Evolutionary conservation across 805 yeast genomes (phyloP), one percentile per base, ranked within the genome.

Genomic region (Metschnikowia noctiluminum): DNA sequence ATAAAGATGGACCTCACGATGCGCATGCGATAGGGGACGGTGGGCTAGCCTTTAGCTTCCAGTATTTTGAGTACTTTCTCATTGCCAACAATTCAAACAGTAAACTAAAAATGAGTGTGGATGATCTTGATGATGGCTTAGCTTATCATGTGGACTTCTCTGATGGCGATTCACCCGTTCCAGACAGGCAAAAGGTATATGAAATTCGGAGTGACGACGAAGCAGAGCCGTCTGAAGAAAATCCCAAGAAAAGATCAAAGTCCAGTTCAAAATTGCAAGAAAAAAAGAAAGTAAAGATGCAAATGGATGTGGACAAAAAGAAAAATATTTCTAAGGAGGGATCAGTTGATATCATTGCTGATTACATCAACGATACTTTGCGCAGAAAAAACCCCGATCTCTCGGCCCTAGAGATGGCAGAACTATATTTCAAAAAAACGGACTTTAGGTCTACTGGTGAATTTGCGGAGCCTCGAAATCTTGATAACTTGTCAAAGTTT

Each of bases 91-190:
- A 37, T 16, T 16, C 15, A 37, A 15, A 9, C 8, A 27, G 21
- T 21, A 21, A 38, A n/a, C 28, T 26, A 5, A 40, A 39, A 13
- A 52, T 50, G 55, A 47, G 49, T 35, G 57, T 48, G n/a, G 96
- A 89, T 64, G 96, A 85, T 51, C 71, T 89, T 50, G 91, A 87
- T 44, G 96, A 88, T 62, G 92, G 89, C 2, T 69, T 89, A 43
- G 85, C 76, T 3, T 87, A 86, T 60, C 76, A 73, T 6, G 71
- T 79, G 26, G 79, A 77, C 36, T 57, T 68, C 28, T 35, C 49
- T 5, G 35, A 38, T 11, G 70, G 64, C 34, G 38, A 38, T 16
- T 37, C 38, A 16, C 50, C 27, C 12, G 55, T 43, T 12, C 35
- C 47, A n/a, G 50, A 42, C 5, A 42, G 15, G 13, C n/a, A 31